Evolutionary conservation across 2,329 filamentous ascomycete genomes (phyloP).

Genomic region (Scopulariopsis brevicaulis): DNA sequence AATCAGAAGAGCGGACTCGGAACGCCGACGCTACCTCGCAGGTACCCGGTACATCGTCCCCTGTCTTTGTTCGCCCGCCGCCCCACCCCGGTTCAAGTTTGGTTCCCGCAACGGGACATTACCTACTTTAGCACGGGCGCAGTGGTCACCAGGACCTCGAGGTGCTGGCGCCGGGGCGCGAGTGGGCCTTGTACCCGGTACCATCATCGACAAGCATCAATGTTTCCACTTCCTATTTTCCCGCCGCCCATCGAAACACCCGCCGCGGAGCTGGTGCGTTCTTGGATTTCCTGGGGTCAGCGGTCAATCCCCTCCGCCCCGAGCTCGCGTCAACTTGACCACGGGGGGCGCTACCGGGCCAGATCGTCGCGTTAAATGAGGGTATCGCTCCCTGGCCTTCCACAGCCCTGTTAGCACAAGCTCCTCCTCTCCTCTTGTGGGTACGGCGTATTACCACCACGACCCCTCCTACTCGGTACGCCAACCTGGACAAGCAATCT

Average conservation of each 20-base stretch:
- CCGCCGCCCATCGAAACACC: not conserved
- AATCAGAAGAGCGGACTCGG: not conserved
- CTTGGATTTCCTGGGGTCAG: not conserved
- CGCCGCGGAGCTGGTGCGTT: not conserved
- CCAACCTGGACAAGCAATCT: not conserved
- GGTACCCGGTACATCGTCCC: not conserved
- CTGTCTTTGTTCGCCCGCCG: not conserved
- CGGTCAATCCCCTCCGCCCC: not conserved
- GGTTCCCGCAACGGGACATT: not conserved
- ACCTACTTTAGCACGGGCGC: not conserved
- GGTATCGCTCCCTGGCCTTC: not conserved
- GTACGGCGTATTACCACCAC: constrained; percentile 1
- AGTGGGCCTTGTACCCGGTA: not conserved
- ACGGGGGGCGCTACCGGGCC: not conserved
- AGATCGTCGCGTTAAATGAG: not conserved
- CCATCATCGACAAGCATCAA: not conserved
- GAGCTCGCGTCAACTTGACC: not conserved
- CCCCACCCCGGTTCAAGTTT: not conserved
- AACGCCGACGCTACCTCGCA: not conserved
- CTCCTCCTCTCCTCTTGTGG: not conserved
- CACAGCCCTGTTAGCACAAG: constrained; percentile 1
- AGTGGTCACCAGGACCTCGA: not conserved
- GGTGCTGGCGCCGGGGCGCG: not conserved
- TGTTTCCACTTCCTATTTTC: not conserved
- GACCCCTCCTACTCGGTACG: not conserved